Percentiles rank a stretch among this genome's conserved stretches.
These are phyloP conservation scores for Spergularia bocconei DNA, from an alignment of 148 eudicot species.

Conservation along the genomic window DNA sequence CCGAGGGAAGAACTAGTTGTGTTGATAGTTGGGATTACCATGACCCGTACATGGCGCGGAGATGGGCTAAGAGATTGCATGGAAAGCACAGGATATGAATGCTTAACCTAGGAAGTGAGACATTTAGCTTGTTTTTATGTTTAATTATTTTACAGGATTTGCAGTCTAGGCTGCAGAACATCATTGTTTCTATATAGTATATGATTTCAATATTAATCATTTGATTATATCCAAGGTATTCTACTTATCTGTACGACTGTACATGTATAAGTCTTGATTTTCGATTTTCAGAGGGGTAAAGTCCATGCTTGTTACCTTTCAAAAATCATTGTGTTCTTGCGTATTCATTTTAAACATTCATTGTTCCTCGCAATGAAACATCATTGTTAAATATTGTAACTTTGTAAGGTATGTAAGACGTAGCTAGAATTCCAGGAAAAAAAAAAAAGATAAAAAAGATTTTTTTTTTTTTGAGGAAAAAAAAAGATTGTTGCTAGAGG, in stretches of 20 bases:
- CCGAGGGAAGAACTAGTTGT: slow-evolving; percentile 59
- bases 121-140: slow-evolving; percentile 3
- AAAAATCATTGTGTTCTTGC: too few relatives aligned
- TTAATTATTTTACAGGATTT: not conserved
- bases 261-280: too few relatives aligned
- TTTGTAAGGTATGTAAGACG: too few relatives aligned
- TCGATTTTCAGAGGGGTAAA: too few relatives aligned
- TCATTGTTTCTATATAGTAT: slow-evolving; percentile 19
- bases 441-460: too few relatives aligned
- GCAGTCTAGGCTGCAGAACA: not conserved
- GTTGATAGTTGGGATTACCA: slow-evolving; percentile 70
- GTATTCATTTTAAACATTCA: too few relatives aligned
- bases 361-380: too few relatives aligned
- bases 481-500: too few relatives aligned
- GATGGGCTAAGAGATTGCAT: slow-evolving; percentile 90
- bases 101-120: not conserved
- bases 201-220: not conserved
- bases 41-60: slow-evolving; percentile 83
- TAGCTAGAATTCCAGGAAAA: too few relatives aligned
- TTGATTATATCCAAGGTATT: not conserved
- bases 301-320: too few relatives aligned
- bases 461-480: too few relatives aligned
- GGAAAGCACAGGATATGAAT: slow-evolving; percentile 38
- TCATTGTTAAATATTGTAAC: too few relatives aligned
- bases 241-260: not conserved